A percentile compares a stretch with the other conserved stretches of the same genome.
Conservation (phyloP, 495 filamentous ascomycete species). For the Articulospora tetracladia region DNA sequence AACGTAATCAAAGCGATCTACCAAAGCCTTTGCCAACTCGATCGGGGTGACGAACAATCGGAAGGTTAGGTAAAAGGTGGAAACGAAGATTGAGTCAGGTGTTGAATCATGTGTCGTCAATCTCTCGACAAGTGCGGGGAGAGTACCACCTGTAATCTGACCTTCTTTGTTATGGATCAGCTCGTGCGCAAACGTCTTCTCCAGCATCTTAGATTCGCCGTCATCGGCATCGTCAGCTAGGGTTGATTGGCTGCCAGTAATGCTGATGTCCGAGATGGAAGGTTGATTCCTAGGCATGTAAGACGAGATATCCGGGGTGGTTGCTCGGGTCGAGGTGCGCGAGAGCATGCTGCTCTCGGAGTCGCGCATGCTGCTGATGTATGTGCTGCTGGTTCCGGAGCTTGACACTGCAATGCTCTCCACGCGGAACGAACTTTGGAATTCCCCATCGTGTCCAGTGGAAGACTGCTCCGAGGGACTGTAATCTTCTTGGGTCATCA, state of each 20-base stretch:
- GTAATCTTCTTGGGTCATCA: slow-evolving; percentile 39
- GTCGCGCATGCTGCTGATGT: slow-evolving; percentile 67
- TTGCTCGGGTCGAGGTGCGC: slow-evolving; percentile 81
- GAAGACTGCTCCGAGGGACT: slow-evolving; percentile 41
- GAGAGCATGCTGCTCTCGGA: slow-evolving; percentile 81
- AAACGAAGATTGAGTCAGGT: slow-evolving; percentile 88
- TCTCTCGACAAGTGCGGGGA: slow-evolving; percentile 87
- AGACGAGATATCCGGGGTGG: slow-evolving; percentile 68
- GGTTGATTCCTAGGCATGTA: slow-evolving; percentile 34
- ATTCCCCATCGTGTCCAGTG: slow-evolving; percentile 37
- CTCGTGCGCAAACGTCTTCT: slow-evolving; percentile 86
- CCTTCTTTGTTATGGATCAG: slow-evolving; percentile 91
- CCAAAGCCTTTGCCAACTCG: slow-evolving; percentile 74
- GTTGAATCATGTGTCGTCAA: slow-evolving; percentile 92
- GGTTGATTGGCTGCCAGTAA: slow-evolving; percentile 53
- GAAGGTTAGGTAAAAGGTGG: slow-evolving; percentile 96
- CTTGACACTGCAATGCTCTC: slow-evolving; percentile 49
- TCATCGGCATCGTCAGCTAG: slow-evolving; percentile 73
- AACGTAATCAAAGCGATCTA: slow-evolving; percentile 90
- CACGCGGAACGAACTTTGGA: slow-evolving; percentile 39
- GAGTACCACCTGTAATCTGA: slow-evolving; percentile 87
- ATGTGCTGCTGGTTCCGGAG: slow-evolving; percentile 65
- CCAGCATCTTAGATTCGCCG: slow-evolving; percentile 73
- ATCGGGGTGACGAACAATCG: slow-evolving; percentile 84
- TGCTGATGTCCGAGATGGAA: slow-evolving; percentile 54